Evolutionary conservation across 2,329 filamentous ascomycete species (phyloP), one percentile per base, ranked within the genome.

Genomic region (Aspergillus niger): DNA sequence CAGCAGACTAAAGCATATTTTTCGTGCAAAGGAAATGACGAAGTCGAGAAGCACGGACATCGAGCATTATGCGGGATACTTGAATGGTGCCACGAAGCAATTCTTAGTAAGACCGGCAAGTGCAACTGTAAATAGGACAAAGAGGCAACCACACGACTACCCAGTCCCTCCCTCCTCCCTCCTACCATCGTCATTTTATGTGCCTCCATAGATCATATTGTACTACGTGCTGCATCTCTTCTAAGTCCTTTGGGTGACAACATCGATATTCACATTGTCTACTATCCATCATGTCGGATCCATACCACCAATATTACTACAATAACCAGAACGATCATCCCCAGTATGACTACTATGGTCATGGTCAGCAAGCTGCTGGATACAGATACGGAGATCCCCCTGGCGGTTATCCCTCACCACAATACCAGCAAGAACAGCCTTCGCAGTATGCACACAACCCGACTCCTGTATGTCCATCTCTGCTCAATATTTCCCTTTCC

Each of bases 361-460:
- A 58, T 36, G 52, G 49, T 15, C 39, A 55, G 17, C 39, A 55
- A 36, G 6, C 22, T 30, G 60, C 60, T 43, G 65, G 61, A 51
- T 66, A 69, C 49, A 32, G 36, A n/a, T 8, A 66, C 59, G 53
- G 32, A 43, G 65, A 62, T 28, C 65, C 72, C 15, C 65, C 66
- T 38, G 65, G 66, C 44, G 63, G 68, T 44, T 65, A 66, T 53
- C 59, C 66, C 30, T 65, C 68, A 54, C 62, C 65, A 8, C 66
- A 69, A 57, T 63, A 59, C 20, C 63, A 64, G 41, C 62, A 70
- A 26, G 63, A 59, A 24, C 64, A 64, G 55, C 65, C 62, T 24
- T 66, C 63, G 8, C 68, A 67, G 49, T 65, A 70, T 39, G 66
- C 66, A n/a, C 67, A 69, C 17, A 71, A 70, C 55, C 68, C 63